These are phyloP conservation scores for Adansonia madagascariensis DNA, from an alignment of 441 rosid genomes.

Conservation along the genomic window DNA sequence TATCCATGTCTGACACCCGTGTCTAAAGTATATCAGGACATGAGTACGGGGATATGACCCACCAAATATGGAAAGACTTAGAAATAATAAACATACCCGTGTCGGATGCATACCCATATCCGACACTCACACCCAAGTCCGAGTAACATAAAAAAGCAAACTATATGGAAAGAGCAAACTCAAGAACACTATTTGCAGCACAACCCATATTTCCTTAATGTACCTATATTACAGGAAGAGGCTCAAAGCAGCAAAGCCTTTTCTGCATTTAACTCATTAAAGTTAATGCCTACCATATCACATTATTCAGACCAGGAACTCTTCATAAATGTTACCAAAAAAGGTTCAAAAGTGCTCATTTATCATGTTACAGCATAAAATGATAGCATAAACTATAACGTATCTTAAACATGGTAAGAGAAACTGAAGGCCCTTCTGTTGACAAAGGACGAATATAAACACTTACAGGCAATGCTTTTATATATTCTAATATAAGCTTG, in stretches of 20 bases:
- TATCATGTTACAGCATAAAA: conserved; percentile 1
- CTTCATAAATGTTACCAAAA: background rate
- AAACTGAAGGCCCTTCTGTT: background rate
- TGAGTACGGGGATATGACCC: no score
- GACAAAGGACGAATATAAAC: background rate
- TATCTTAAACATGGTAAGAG: background rate
- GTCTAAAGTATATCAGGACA: no score
- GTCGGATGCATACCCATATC: no score
- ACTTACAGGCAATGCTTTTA: conserved; percentile 93
- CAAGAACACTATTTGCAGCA: conserved; percentile 7
- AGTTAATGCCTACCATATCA: conserved; percentile 1
- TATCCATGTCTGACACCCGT: no score
- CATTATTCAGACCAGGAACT: background rate
- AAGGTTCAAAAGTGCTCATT: background rate
- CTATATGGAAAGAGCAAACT: background rate
- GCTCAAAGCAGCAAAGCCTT: background rate
- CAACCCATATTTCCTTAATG: background rate
- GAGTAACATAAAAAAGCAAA: background rate
- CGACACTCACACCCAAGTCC: no score
- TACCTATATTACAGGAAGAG: background rate
- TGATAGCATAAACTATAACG: conserved; percentile 9
- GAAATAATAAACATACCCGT: no score
- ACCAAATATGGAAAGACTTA: no score
- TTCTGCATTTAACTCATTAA: background rate
- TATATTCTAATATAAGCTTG: conserved; percentile 80